These are phyloP conservation scores for Neonectria magnoliae DNA, from an alignment of 2,329 filamentous ascomycete genomes.

Conservation along the genomic window DNA sequence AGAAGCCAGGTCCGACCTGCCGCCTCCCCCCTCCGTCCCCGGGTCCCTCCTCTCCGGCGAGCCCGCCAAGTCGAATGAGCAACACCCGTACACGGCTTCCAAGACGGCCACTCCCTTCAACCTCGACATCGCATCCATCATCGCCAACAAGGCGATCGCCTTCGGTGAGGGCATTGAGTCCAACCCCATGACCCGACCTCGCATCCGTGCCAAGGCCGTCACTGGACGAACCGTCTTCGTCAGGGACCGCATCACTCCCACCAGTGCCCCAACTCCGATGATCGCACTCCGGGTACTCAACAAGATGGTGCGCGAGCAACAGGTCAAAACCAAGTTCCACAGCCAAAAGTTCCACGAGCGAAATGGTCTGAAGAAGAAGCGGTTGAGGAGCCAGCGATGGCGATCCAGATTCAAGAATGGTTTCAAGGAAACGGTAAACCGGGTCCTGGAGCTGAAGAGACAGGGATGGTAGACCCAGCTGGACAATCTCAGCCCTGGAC, in stretches of 20 bases:
- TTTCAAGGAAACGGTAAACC: conserved; percentile 70
- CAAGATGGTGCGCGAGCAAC: conserved; percentile 60
- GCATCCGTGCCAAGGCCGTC: conserved; percentile 47
- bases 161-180: conserved; percentile 28
- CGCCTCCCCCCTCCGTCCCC: conserved; percentile 20
- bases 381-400: conserved; percentile 76
- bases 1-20: background rate
- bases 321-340: conserved; percentile 63
- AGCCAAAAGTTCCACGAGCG: conserved; percentile 79
- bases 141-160: conserved; percentile 44
- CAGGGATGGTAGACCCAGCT: conserved; percentile 75
- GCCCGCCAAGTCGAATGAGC: conserved; percentile 10
- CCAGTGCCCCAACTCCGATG: conserved; percentile 52
- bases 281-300: conserved; percentile 56
- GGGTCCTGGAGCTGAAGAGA: conserved; percentile 75
- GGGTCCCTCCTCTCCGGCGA: conserved; percentile 5
- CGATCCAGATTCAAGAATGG: conserved; percentile 73
- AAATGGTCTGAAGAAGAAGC: conserved; percentile 80
- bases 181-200: conserved; percentile 43
- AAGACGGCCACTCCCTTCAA: conserved; percentile 30
- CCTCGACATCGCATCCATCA: conserved; percentile 50
- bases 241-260: conserved; percentile 41
- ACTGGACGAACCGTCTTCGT: conserved; percentile 52
- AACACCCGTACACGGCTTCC: conserved; percentile 43
- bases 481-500: conserved; percentile 31